These are phyloP conservation scores for Oehlia diaphana DNA, from an alignment of 192 early-diverging fungal species.

Conservation along the genomic window DNA sequence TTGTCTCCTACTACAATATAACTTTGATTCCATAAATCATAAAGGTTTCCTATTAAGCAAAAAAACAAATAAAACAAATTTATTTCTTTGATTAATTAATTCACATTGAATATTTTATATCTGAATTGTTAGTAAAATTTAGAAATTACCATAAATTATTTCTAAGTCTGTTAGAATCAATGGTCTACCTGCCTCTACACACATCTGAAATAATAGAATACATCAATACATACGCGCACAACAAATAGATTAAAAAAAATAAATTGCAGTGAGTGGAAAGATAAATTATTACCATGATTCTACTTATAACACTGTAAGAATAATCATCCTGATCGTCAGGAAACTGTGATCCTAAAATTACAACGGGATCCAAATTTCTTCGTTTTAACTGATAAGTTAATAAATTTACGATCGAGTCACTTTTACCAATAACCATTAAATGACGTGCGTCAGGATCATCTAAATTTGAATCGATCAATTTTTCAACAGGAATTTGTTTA, in stretches of 20 bases:
- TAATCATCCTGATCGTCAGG: constrained; percentile 4
- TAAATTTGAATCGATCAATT: constrained; percentile 20
- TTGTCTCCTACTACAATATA: constrained; percentile 9
- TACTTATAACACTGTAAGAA: constrained; percentile 15
- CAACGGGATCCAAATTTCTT: constrained; percentile 1
- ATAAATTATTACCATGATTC: constrained; percentile 6
- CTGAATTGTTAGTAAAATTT: not conserved
- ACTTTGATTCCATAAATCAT: constrained; percentile 32
- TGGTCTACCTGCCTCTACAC: constrained; percentile 26
- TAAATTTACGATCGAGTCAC: constrained; percentile 9
- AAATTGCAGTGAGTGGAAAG: not conserved
- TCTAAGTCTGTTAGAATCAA: constrained; percentile 25
- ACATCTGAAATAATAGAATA: not conserved
- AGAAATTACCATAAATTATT: constrained; percentile 13
- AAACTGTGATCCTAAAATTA: constrained; percentile 24
- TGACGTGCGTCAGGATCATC: constrained; percentile 6
- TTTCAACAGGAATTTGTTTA: not conserved
- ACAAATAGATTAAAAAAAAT: no score
- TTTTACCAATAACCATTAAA: constrained; percentile 29
- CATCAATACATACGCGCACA: not conserved
- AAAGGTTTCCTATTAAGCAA: constrained; percentile 11
- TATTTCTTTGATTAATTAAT: no score
- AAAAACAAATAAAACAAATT: not conserved
- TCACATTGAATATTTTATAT: no score
- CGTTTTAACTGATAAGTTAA: not conserved